Base-by-base conservation (phyloP, 768 basidiomycete genomes). In the Ephemerocybe angulata region DNA sequence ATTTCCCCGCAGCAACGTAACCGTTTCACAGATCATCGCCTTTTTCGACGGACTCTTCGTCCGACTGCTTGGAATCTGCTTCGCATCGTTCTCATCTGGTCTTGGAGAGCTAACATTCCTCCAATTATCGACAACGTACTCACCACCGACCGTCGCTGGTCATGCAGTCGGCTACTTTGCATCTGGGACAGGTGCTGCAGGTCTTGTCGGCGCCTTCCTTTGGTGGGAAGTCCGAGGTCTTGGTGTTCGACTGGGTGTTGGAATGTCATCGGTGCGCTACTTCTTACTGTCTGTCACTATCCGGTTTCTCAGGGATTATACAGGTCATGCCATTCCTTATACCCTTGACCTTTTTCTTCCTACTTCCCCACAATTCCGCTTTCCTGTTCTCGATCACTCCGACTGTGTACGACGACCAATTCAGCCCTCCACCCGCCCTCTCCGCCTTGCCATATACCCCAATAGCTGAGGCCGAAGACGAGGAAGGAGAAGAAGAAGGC, bases 101-200 rank as follows among this genome's bases (percentile, higher is more conserved):
- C 75, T 99, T 8, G 97, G 97, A 19, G 97, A 99, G 69, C 69
- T 98, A 52, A 97, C 95, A 0, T 98, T 93, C 67, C 74, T 98
- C 1, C 96, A 98, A 72, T 73, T 95, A n/a, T 94, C 92, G 0
- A 92, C 89, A 2, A 86, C 86, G 1, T 93, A 86, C 63, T 67
- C 80, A 41, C 86, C 86, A 1, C 74, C 78, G 1, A 81, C 85
- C n/a, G 66, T 87, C 37, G 85, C 83, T 5, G 89, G 90, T 1
- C 86, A 84, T 27, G 86, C 90, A 35, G 82, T 99, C 11, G 93
- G 96, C 87, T 97, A 93, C 64, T 99, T 98, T 69, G 87, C 95
- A 6, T 87, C 88, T 8, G 96, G 96, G 0, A 98, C 96, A 0
- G 96, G 96, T 1, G 92, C 89, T 4, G 96, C 96, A 0, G 96